Conservation (phyloP, 2,329 filamentous ascomycete genomes). For the Hymenoscyphus repandus region DNA sequence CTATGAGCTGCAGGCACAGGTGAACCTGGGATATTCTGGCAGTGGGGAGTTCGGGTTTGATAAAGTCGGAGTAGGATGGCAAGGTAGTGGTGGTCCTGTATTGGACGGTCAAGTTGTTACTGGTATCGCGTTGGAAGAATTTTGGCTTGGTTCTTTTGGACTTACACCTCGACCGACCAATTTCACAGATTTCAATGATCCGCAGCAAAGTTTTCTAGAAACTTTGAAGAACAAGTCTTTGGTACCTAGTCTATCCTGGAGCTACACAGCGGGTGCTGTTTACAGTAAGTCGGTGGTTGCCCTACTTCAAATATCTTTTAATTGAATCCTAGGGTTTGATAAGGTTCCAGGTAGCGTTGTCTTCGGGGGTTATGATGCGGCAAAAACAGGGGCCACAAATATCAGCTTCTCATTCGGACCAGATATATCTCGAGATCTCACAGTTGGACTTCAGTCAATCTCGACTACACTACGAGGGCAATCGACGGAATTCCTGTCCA, state of each 20-base stretch:
- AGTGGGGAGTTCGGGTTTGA: no score
- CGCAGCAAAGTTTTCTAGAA: not conserved
- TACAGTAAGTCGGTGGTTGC: no score
- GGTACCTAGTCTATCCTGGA: constrained; percentile 35
- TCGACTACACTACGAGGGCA: constrained; percentile 7
- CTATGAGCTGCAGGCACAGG: no score
- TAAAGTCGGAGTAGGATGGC: no score
- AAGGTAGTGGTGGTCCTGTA: no score
- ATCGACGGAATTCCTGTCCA: constrained; percentile 19
- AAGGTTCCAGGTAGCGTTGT: no score
- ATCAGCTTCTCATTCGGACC: constrained; percentile 36
- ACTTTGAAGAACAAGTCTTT: constrained; percentile 20
- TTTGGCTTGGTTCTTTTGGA: constrained; percentile 26
- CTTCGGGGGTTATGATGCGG: constrained; percentile 38
- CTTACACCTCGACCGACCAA: constrained; percentile 27
- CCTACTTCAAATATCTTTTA: no score
- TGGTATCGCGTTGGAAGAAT: no score
- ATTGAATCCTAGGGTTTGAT: no score
- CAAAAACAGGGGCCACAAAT: constrained; percentile 34
- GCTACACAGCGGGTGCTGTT: constrained; percentile 37
- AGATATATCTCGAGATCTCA: constrained; percentile 36
- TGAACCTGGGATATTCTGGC: no score
- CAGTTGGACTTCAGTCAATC: constrained; percentile 34
- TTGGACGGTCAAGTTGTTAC: no score
- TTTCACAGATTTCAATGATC: constrained; percentile 11